Evolutionary conservation across 2,329 filamentous ascomycete genomes (phyloP).

Genomic region (Trichoderma koningiopsis): DNA sequence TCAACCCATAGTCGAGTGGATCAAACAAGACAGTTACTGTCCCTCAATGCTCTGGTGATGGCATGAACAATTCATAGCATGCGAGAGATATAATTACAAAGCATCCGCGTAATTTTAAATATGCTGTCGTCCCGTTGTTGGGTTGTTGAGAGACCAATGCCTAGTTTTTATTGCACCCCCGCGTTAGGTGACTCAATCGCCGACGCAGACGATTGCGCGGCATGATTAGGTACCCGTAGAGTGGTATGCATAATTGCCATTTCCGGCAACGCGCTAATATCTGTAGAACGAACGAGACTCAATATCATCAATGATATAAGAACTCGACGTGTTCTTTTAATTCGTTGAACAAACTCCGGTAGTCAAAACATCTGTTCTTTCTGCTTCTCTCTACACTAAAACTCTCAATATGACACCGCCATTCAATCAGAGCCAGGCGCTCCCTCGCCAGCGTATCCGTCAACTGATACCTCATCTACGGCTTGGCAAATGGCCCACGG

Average conservation of each 20-base stretch:
- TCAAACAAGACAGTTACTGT: not conserved
- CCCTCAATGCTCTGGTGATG: not conserved
- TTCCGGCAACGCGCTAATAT: not conserved
- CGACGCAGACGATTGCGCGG: not conserved
- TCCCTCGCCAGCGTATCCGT: slow-evolving; percentile 41
- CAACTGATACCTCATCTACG: slow-evolving; percentile 48
- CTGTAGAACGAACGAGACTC: not conserved
- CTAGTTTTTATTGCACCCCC: not conserved
- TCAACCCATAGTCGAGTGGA: not conserved
- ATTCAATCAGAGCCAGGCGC: not conserved
- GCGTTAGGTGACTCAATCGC: slow-evolving; percentile 1
- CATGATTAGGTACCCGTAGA: not conserved
- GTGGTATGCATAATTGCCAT: not conserved
- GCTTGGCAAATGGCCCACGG: slow-evolving; percentile 48
- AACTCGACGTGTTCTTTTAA: not conserved
- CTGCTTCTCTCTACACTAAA: too few species aligned
- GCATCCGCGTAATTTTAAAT: not conserved
- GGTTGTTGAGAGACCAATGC: not conserved
- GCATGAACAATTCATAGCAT: not conserved
- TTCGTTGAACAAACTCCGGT: not conserved
- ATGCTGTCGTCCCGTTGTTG: not conserved
- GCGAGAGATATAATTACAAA: not conserved
- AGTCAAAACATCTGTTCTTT: too few species aligned
- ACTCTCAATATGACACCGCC: not conserved
- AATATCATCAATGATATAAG: not conserved